Percentiles rank a stretch among this genome's conserved stretches.
Evolutionary conservation across 73 alveolate species (phyloP).

Genomic region (Tetrahymena borealis): DNA sequence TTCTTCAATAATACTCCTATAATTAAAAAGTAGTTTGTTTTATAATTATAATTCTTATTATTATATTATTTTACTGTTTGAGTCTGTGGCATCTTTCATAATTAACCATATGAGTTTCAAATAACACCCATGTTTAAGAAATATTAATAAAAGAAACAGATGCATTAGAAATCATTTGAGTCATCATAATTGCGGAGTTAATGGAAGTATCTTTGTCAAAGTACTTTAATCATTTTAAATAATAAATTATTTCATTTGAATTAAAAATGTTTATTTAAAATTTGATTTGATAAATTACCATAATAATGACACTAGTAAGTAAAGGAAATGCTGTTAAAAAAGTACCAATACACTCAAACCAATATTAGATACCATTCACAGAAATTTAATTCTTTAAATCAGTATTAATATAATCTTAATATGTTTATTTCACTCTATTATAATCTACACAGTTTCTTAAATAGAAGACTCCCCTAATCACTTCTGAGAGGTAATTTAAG

Average conservation of each 20-base stretch:
- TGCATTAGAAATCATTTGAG: background rate
- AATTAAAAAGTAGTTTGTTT: too few relatives aligned
- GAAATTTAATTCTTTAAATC: slow-evolving; percentile 17
- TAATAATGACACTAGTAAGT: background rate
- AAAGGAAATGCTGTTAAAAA: background rate
- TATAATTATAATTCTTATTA: too few relatives aligned
- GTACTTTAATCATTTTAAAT: background rate
- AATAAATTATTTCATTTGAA: background rate
- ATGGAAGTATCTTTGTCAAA: background rate
- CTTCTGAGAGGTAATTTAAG: background rate
- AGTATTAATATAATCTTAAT: background rate
- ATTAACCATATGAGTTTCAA: background rate
- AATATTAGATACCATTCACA: slow-evolving; percentile 10
- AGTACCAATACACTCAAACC: slow-evolving; percentile 5
- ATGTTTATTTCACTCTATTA: background rate
- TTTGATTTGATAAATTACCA: background rate
- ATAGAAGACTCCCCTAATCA: slow-evolving; percentile 11
- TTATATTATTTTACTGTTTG: background rate
- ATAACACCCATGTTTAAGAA: background rate
- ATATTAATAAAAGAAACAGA: background rate
- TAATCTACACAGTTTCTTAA: slow-evolving; percentile 6
- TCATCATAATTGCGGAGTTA: background rate
- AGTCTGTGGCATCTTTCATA: background rate
- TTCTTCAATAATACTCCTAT: background rate
- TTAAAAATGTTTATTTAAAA: background rate